These are phyloP conservation scores for Hymenoscyphus salicellus DNA, from an alignment of 2,329 filamentous ascomycete species.

Conservation along the genomic window DNA sequence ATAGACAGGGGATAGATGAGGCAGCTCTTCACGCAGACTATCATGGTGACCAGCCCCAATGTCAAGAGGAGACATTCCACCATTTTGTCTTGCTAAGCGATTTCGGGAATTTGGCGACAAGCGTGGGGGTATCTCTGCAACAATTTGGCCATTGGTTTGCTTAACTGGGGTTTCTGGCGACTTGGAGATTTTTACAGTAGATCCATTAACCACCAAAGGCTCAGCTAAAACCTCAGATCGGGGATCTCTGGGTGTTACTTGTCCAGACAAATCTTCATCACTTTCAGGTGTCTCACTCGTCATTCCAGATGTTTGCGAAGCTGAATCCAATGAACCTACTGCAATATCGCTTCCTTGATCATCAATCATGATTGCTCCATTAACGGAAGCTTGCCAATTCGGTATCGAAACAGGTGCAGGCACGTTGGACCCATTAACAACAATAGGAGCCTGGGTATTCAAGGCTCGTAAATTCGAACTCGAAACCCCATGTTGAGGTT, in stretches of 20 bases:
- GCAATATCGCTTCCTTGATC: slow-evolving; percentile 28
- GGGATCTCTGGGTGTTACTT: slow-evolving; percentile 29
- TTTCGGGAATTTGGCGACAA: slow-evolving; percentile 32
- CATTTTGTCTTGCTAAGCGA: slow-evolving; percentile 30
- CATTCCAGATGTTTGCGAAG: slow-evolving; percentile 28
- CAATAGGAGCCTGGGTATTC: slow-evolving; percentile 30
- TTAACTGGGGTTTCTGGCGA: slow-evolving; percentile 11
- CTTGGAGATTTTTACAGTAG: slow-evolving; percentile 5
- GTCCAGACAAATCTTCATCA: slow-evolving; percentile 27
- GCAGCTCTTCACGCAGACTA: slow-evolving; percentile 28
- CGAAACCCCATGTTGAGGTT: slow-evolving; percentile 28
- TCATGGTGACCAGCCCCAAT: slow-evolving; percentile 30
- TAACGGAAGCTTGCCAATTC: slow-evolving; percentile 30
- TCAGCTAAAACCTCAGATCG: slow-evolving; percentile 18
- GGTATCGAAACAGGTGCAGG: slow-evolving; percentile 29
- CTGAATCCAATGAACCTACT: slow-evolving; percentile 30
- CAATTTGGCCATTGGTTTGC: slow-evolving; percentile 20
- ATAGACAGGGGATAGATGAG: slow-evolving; percentile 68
- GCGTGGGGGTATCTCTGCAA: slow-evolving; percentile 22
- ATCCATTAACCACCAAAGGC: slow-evolving; percentile 33
- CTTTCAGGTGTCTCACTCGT: slow-evolving; percentile 25
- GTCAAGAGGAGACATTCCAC: slow-evolving; percentile 34
- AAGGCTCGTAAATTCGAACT: slow-evolving; percentile 30
- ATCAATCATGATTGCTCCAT: slow-evolving; percentile 28
- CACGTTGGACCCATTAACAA: slow-evolving; percentile 35